Evolutionary conservation across 139 green algal species (phyloP).

Genomic region (Nannochloris sp.): DNA sequence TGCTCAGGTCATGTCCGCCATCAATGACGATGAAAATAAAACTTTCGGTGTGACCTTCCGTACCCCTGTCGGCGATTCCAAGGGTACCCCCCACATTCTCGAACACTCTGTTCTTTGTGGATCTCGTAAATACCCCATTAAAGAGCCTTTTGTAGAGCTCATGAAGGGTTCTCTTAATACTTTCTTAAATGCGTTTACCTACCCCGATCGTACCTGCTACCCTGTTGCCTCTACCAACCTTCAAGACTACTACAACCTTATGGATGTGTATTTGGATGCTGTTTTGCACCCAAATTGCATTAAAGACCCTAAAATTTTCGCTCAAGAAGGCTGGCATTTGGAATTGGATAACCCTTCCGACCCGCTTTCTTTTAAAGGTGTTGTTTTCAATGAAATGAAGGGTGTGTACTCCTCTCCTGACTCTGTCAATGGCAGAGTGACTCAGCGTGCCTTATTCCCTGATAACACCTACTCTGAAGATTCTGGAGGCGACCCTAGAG

Average conservation of each 20-base stretch:
- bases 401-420: constrained; percentile 97
- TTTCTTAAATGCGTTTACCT: constrained; percentile 99
- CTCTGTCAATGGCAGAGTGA: constrained; percentile 66
- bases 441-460: constrained; percentile 78
- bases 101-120: constrained; percentile 97
- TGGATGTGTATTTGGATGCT: constrained; percentile 98
- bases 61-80: constrained; percentile 81
- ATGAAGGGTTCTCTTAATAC: constrained; percentile 97
- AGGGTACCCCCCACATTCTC: constrained; percentile 95
- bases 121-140: constrained; percentile 76
- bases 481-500: constrained; percentile 81
- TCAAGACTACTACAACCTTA: constrained; percentile 98
- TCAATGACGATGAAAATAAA: constrained; percentile 98
- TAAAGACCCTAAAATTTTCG: constrained; percentile 77
- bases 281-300: constrained; percentile 92
- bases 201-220: constrained; percentile 99
- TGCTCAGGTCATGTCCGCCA: constrained; percentile 89
- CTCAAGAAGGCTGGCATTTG: constrained; percentile 85
- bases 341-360: constrained; percentile 75
- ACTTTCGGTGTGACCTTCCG: constrained; percentile 94
- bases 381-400: constrained; percentile 99
- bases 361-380: constrained; percentile 77
- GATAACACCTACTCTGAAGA: constrained; percentile 87
- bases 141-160: constrained; percentile 96
- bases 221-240: constrained; percentile 79